Evolutionary conservation across 192 early-diverging fungal genomes (phyloP).

Genomic region (Backusella morwellensis): DNA sequence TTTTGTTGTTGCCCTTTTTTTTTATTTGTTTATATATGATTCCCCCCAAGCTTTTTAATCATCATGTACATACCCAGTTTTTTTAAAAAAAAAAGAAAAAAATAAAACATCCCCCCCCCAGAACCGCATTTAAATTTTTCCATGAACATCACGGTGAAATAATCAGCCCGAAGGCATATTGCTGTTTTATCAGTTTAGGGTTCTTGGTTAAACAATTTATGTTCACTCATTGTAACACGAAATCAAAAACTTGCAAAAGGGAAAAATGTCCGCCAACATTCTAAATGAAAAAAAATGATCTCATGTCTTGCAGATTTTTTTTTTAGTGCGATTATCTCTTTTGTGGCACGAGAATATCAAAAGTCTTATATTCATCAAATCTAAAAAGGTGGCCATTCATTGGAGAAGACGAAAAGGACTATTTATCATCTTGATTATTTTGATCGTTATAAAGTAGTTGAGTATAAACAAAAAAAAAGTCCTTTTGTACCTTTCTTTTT

Average conservation of each 20-base stretch:
- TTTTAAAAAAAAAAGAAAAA: neutral
- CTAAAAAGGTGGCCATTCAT: neutral
- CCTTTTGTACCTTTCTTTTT: too few relatives aligned
- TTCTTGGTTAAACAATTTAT: neutral
- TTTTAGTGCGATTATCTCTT: neutral
- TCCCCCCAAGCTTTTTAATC: neutral
- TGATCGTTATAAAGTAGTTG: too few relatives aligned
- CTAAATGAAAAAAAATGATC: neutral
- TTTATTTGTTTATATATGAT: neutral
- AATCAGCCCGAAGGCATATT: neutral
- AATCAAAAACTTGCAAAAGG: neutral
- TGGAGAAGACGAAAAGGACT: too few relatives aligned
- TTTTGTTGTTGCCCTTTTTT: neutral
- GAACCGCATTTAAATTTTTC: slow-evolving; percentile 1
- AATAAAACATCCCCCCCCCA: neutral
- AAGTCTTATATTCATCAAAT: neutral
- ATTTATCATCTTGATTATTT: too few relatives aligned
- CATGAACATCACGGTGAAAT: neutral
- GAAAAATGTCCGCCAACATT: neutral
- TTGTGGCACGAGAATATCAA: neutral
- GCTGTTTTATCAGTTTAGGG: neutral
- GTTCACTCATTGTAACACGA: neutral
- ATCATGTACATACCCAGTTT: neutral
- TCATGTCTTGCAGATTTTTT: neutral
- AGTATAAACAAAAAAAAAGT: too few relatives aligned